phyloP scores from a whole-genome alignment of 2,329 filamentous ascomycete species.

The Massarina eburnea region DNA sequence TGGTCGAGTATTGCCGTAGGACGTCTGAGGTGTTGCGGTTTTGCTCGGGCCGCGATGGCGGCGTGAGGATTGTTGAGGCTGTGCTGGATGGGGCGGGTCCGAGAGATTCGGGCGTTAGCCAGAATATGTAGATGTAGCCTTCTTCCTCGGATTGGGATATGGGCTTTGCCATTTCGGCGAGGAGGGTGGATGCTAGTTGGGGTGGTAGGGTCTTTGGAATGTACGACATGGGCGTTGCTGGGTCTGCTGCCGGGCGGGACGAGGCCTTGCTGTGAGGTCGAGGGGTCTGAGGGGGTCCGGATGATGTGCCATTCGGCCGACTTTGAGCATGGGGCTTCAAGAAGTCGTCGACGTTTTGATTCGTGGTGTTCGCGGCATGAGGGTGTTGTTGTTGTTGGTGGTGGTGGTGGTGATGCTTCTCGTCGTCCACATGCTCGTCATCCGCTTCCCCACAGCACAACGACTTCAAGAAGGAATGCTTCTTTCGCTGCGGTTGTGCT shows the following conservation, averaged over 20 bases:
- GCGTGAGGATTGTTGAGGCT: conserved; percentile 52
- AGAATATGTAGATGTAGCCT: conserved; percentile 99
- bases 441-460: conserved; percentile 46
- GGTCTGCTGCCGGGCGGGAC: conserved; percentile 32
- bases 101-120: conserved; percentile 72
- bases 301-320: conserved; percentile 9
- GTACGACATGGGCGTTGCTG: conserved; percentile 58
- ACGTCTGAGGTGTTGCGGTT: conserved; percentile 36
- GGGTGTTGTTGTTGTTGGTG: conserved; percentile 8
- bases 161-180: conserved; percentile 75
- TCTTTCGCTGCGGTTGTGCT: conserved; percentile 21
- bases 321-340: conserved; percentile 15
- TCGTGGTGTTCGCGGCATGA: conserved; percentile 5
- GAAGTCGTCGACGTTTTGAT: conserved; percentile 12
- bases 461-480: conserved; percentile 44
- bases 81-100: conserved; percentile 55
- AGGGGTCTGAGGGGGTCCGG: conserved; percentile 13
- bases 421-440: conserved; percentile 47
- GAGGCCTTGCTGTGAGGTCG: conserved; percentile 25
- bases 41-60: conserved; percentile 47
- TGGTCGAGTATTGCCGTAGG: conserved; percentile 35
- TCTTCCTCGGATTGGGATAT: conserved; percentile 72
- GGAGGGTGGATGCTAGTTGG: conserved; percentile 67
- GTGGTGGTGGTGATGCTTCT: conserved; percentile 43
- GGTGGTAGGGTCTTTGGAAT: conserved; percentile 70